Conservation (phyloP, 345 rosid species). For the Arabis alpina region DNA sequence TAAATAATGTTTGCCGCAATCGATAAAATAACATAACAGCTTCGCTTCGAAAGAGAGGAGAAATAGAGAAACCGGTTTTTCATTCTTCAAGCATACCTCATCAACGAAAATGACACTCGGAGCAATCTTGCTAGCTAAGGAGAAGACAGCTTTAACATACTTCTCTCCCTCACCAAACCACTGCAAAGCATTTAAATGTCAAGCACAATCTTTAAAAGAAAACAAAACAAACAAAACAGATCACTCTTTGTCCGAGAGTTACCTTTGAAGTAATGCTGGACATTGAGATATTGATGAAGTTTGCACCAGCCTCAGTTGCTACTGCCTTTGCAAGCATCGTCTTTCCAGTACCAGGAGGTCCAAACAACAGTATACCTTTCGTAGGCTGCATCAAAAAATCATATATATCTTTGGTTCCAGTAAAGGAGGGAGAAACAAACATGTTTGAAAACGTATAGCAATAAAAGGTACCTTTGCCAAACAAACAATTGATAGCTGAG, state of each 20-base stretch:
- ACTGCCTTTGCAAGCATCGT: constrained; percentile 99
- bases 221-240: background rate
- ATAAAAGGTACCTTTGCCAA: constrained; percentile 62
- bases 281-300: constrained; percentile 99
- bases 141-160: constrained; percentile 97
- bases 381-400: too few relatives aligned
- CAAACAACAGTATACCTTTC: constrained; percentile 94
- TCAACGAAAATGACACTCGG: constrained; percentile 97
- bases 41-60: constrained; percentile 2
- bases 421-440: constrained; percentile 16
- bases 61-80: constrained; percentile 5
- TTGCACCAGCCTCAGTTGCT: constrained; percentile 99
- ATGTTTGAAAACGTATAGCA: background rate
- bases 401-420: constrained; percentile 56
- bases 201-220: constrained; percentile 1
- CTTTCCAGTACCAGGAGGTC: constrained; percentile 99
- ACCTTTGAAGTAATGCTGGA: constrained; percentile 99
- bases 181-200: constrained; percentile 55
- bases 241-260: constrained; percentile 3
- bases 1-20: constrained; percentile 33
- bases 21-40: background rate
- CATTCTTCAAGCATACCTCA: constrained; percentile 64
- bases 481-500: too few relatives aligned
- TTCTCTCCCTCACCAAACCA: constrained; percentile 99
- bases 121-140: constrained; percentile 97